Conservation (phyloP, 2,329 filamentous ascomycete genomes). For the Xylaria sp. region DNA sequence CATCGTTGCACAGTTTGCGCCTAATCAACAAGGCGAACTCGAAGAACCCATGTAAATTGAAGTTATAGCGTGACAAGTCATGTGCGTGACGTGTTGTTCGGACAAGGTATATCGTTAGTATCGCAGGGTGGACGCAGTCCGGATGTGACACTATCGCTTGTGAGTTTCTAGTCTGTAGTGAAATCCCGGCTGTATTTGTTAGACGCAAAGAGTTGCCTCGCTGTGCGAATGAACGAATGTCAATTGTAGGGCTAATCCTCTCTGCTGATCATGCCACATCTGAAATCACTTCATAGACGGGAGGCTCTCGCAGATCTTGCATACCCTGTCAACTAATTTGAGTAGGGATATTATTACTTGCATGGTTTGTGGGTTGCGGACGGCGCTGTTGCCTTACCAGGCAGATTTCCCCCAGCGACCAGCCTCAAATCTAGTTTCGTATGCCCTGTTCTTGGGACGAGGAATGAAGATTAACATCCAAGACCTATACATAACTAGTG, state of each 20-base stretch:
- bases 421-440: not conserved
- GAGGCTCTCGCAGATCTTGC: not conserved
- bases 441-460: not conserved
- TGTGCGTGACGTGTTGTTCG: not conserved
- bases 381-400: not conserved
- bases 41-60: conserved; percentile 7
- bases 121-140: not conserved
- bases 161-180: not conserved
- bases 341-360: not conserved
- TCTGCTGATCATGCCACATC: not conserved
- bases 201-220: not conserved
- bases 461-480: not conserved
- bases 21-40: not conserved
- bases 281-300: not conserved
- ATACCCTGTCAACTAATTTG: not conserved
- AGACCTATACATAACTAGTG: no score
- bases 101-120: not conserved
- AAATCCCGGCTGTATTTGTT: no score
- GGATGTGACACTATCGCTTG: not conserved
- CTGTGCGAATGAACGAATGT: not conserved
- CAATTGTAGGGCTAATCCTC: not conserved
- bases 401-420: not conserved
- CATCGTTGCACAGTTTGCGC: conserved; percentile 2
- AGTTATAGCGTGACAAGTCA: not conserved
- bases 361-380: not conserved